Conservation (phyloP, 2,329 filamentous ascomycete species). For the Immersiporthe knoxdaviesiana region DNA sequence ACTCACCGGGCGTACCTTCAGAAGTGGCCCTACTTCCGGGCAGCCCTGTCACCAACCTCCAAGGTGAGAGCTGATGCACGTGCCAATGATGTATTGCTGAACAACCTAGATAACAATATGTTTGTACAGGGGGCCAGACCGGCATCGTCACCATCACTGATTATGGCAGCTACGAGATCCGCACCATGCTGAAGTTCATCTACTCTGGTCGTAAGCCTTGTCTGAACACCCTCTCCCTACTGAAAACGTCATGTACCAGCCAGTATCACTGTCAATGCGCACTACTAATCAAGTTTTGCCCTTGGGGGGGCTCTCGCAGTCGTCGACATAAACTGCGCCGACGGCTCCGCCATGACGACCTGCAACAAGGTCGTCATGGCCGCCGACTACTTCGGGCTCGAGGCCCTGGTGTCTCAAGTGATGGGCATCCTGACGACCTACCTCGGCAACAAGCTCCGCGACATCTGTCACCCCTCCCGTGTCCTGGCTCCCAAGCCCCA, state of each 20-base stretch:
- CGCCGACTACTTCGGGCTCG: slow-evolving; percentile 7
- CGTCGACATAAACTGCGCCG: not conserved
- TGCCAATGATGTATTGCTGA: no score
- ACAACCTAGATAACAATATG: not conserved
- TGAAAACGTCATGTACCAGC: no score
- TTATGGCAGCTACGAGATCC: not conserved
- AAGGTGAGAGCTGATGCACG: not conserved
- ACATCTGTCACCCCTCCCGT: no score
- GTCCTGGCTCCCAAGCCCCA: no score
- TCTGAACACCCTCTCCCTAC: not conserved
- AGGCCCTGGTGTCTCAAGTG: not conserved
- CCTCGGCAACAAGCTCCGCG: not conserved
- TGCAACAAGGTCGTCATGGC: not conserved
- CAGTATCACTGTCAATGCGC: no score
- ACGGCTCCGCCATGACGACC: not conserved
- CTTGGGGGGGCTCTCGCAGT: no score
- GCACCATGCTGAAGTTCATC: slow-evolving; percentile 7
- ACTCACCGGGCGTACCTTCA: slow-evolving; percentile 6
- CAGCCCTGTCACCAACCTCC: not conserved
- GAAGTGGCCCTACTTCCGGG: not conserved
- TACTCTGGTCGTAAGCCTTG: not conserved
- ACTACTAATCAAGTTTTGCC: no score
- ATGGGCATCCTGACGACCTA: not conserved
- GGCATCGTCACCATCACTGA: not conserved
- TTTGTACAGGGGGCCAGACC: not conserved